Evolutionary conservation across 2,329 filamentous ascomycete genomes (phyloP), one percentile per base, ranked within the genome.

Genomic region (Paramyrothecium sp.): DNA sequence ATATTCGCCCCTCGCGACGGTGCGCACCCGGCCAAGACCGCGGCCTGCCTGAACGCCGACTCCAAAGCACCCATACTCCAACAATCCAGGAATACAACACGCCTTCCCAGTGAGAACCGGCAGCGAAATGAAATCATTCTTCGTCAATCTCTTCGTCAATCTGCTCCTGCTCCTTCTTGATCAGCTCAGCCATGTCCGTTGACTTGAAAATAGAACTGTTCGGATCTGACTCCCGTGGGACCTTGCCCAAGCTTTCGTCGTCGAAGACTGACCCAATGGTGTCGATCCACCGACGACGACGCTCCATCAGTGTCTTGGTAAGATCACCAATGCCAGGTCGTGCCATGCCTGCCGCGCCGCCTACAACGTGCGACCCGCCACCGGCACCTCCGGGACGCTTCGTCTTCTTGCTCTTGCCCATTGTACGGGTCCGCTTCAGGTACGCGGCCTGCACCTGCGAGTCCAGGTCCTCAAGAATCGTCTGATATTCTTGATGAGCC

Each of bases 401-500:
- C 57, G 92, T 89, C 77, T 96, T 97, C 74, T 96, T 96, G 73
- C 87, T 92, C 78, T 98, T 96, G 71, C 93, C 91, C 76, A 98
- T 89, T 1, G 92, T 97, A 51, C 95, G 88, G 26, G 94, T 98
- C 22, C 95, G 90, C 78, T 99, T 99, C 49, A 96, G 87, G 69
- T 98, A 99, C 3, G 95, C 94, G 54, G 91, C 89, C 69, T 98
- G 93, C 47, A 98, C 92, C 71, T 98, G 95, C 47, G 88, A 87
- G 78, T 99, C 95, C 21, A 99, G 87, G 71, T 99, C 95, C 71
- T 99, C 95, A 53, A 96, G 89, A 65, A 99, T 99, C 56, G 92
- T 97, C 72, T 89, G 90, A 78, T 97, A 99, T 72, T 99, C 95
- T 70, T 99, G 95, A 75, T 95, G 89, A 0, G 95, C 95, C 86